phyloP scores from a whole-genome alignment of 441 rosid species.

The Erodium trifolium region DNA sequence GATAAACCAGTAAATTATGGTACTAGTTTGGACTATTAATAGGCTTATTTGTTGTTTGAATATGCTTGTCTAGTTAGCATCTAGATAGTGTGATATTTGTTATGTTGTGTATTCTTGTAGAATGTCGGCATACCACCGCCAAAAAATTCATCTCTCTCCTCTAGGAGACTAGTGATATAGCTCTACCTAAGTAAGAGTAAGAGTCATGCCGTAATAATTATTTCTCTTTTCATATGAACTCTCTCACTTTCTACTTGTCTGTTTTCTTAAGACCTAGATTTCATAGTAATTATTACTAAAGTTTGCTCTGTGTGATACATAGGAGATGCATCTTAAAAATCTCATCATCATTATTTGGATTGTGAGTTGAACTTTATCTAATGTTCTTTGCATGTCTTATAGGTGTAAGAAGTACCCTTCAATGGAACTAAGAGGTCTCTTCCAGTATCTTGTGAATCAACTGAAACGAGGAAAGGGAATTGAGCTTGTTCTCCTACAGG shows the following conservation, averaged over 20 bases:
- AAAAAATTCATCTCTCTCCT: not conserved
- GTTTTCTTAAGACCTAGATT: not conserved
- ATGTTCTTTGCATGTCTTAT: constrained; percentile 16
- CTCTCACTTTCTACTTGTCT: not conserved
- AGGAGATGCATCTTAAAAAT: constrained; percentile 8
- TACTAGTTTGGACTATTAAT: not conserved
- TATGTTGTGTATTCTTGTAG: not conserved
- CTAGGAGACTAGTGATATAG: not conserved
- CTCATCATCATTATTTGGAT: not conserved
- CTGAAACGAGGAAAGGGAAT: constrained; percentile 93
- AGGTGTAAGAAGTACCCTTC: constrained; percentile 99
- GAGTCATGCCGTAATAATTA: not conserved
- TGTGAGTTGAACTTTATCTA: constrained; percentile 9
- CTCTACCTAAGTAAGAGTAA: not conserved
- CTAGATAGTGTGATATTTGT: not conserved
- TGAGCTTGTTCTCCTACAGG: constrained; percentile 99
- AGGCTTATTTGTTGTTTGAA: not conserved
- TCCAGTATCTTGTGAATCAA: constrained; percentile 98
- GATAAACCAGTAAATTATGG: not conserved
- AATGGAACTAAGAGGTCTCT: constrained; percentile 97
- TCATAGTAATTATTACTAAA: not conserved
- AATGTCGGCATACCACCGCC: not conserved
- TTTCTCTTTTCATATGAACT: not conserved
- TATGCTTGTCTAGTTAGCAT: not conserved
- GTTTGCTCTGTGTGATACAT: constrained; percentile 1